Evolutionary conservation across 495 filamentous ascomycete species (phyloP), one percentile per base, ranked within the genome.

Genomic region (Achaetomiella virescens): DNA sequence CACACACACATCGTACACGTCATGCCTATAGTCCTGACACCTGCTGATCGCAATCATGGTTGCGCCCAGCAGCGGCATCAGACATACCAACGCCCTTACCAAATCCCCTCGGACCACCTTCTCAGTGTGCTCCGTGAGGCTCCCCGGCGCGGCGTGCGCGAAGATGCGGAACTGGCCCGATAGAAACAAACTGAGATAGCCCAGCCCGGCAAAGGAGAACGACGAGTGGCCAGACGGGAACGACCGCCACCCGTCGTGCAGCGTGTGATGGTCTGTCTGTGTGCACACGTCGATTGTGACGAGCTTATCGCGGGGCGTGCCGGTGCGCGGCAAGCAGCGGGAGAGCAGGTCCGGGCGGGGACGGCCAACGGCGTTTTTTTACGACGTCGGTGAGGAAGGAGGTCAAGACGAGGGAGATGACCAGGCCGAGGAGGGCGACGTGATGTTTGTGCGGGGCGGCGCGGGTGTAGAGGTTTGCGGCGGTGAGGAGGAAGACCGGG

Each of bases 171-270:
- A 77, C 67, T 96, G 90, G 27, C 87, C 88, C 12, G 81, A 82
- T 20, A 92, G 67, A 67, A 90, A 96, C 63, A 95, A 72, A 2
- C 84, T 79, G 22, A 96, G 62, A 64, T 90, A 96, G 0, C 92
- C 92, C 18, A 97, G 72, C 0, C 92, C 92, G 54, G 78, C 81
- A 61, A 96, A 97, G 0, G 90, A 81, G 59, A 95, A 93, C 64
- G 84, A 88, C 51, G 82, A 87, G 66, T 97, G 92, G 3, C 92
- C 92, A 50, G 85, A 90, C 3, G 92, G 92, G 58, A 97, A 97
- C 46, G 86, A 91, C 38, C 91, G 82, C 86, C 90, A 97, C 8
- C 92, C 92, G 66, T 97, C 92, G 58, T 96, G 88, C 3, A 97
- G 75, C 3, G 78, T 82, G 61, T 92, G 89, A 56, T 86, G 81